Evolutionary conservation across 2,329 filamentous ascomycete genomes (phyloP).

Genomic region (Exophiala sp.): DNA sequence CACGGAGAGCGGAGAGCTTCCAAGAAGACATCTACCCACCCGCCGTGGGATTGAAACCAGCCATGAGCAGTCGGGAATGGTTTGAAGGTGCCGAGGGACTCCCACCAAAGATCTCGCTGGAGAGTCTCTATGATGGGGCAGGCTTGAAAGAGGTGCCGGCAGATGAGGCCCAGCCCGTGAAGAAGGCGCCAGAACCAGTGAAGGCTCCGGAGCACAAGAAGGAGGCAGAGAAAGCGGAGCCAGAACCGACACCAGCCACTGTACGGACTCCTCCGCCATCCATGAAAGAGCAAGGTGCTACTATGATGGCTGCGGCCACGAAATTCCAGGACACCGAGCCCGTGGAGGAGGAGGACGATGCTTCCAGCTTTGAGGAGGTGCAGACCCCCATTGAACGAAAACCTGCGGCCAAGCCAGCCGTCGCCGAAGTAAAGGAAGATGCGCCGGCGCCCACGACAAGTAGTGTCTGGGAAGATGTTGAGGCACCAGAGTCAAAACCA

Average conservation of each 20-base stretch:
- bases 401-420: slow-evolving; percentile 20
- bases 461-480: slow-evolving; percentile 16
- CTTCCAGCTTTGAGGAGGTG: slow-evolving; percentile 82
- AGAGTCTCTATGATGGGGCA: slow-evolving; percentile 80
- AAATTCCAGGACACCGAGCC: slow-evolving; percentile 73
- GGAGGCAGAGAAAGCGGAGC: slow-evolving; percentile 33
- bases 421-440: slow-evolving; percentile 15
- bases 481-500: slow-evolving; percentile 9
- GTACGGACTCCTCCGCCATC: slow-evolving; percentile 55
- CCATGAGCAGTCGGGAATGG: slow-evolving; percentile 76
- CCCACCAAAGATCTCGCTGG: slow-evolving; percentile 87
- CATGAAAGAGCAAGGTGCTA: slow-evolving; percentile 78
- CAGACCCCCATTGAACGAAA: slow-evolving; percentile 59
- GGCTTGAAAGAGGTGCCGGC: slow-evolving; percentile 70
- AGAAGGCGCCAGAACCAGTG: slow-evolving; percentile 41
- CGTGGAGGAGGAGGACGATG: slow-evolving; percentile 59
- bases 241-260: slow-evolving; percentile 34
- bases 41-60: slow-evolving; percentile 70
- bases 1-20: slow-evolving; percentile 86
- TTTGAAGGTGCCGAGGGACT: slow-evolving; percentile 74
- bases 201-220: slow-evolving; percentile 45
- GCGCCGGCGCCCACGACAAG: slow-evolving; percentile 13
- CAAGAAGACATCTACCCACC: slow-evolving; percentile 96
- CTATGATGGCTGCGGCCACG: slow-evolving; percentile 75
- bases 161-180: slow-evolving; percentile 46